These are phyloP conservation scores for Tanacetum coccineum DNA, from an alignment of 129 eudicot species.

Conservation along the genomic window DNA sequence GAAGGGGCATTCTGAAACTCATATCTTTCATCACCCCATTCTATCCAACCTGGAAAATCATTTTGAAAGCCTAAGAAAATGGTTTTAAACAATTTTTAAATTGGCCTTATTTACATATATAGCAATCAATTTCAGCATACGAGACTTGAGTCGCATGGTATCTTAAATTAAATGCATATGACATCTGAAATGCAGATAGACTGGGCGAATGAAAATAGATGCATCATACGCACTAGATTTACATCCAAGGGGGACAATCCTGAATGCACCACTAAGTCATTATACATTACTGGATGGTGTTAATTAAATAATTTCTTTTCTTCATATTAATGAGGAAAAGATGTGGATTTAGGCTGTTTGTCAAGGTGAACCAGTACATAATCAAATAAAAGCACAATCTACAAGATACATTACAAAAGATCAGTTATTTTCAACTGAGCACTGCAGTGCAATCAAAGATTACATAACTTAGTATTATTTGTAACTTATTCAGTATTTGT, in stretches of 20 bases:
- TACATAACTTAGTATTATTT: background rate
- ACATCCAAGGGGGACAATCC: too few relatives aligned
- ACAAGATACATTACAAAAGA: background rate
- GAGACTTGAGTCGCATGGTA: too few relatives aligned
- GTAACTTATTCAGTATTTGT: too few relatives aligned
- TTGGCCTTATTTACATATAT: background rate
- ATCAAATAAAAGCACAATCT: background rate
- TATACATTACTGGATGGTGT: too few relatives aligned
- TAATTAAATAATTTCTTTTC: background rate
- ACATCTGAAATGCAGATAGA: too few relatives aligned
- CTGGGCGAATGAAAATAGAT: too few relatives aligned
- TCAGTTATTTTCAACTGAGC: background rate
- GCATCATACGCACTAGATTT: too few relatives aligned
- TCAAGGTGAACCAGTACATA: background rate
- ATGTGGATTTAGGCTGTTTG: conserved; percentile 5
- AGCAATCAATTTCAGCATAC: too few relatives aligned
- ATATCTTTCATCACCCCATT: conserved; percentile 88
- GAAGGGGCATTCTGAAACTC: conserved; percentile 95
- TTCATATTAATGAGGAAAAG: background rate
- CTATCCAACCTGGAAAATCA: conserved; percentile 88
- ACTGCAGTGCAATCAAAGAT: background rate
- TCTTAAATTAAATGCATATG: too few relatives aligned
- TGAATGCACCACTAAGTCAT: too few relatives aligned
- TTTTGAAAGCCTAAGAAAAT: conserved; percentile 11
- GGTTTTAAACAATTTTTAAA: background rate